Evolutionary conservation across 768 basidiomycete genomes (phyloP).

Genomic region (Glaciozyma antarctica): DNA sequence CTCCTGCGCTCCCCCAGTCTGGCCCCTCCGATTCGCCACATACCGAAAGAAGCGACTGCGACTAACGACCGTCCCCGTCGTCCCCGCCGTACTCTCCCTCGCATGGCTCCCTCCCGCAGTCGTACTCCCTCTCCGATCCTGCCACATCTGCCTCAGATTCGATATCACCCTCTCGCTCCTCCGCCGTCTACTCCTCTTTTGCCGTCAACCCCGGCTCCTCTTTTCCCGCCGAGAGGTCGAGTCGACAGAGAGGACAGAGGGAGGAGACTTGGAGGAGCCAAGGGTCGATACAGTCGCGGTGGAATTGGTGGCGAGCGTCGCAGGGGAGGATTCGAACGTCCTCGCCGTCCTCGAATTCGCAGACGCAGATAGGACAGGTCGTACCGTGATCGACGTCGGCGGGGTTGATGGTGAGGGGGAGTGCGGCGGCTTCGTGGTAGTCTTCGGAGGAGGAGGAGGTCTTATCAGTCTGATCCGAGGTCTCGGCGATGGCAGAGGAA

Average conservation of each 20-base stretch:
- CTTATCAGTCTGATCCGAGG: not conserved
- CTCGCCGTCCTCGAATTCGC: constrained; percentile 89
- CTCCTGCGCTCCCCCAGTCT: not conserved
- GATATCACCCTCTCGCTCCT: constrained; percentile 25
- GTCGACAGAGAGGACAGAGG: constrained; percentile 80
- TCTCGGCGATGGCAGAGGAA: not conserved
- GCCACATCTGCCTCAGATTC: constrained; percentile 19
- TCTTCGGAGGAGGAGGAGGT: not conserved
- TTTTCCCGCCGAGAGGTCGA: constrained; percentile 23
- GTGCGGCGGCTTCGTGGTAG: not conserved
- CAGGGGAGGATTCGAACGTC: constrained; percentile 83
- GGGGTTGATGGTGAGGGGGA: not conserved
- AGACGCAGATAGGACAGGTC: constrained; percentile 88
- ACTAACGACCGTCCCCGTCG: not conserved
- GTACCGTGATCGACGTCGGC: constrained; percentile 41
- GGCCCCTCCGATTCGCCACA: constrained; percentile 2
- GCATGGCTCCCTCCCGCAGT: not conserved
- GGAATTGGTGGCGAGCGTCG: constrained; percentile 82
- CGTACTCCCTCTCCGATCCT: constrained; percentile 1
- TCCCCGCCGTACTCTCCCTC: no score
- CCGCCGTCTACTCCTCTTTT: constrained; percentile 2
- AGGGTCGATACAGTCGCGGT: constrained; percentile 79
- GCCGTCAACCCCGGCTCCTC: not conserved
- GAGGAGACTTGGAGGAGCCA: constrained; percentile 85
- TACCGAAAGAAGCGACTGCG: constrained; percentile 1